These are phyloP conservation scores for Cryptococcus sp. DNA, from an alignment of 1,284 basidiomycete genomes.

Conservation along the genomic window DNA sequence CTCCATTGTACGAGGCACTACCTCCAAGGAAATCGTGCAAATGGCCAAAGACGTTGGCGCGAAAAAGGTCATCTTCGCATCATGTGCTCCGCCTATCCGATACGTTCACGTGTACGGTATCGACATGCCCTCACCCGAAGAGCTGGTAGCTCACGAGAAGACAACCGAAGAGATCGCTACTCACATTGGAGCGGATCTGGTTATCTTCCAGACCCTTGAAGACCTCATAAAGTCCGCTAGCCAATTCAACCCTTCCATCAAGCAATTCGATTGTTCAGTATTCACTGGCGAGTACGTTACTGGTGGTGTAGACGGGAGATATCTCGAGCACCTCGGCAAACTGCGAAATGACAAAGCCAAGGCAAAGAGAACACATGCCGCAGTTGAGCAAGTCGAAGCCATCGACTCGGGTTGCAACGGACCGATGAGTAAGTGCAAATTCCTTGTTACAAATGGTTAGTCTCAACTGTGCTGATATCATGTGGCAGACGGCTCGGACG, in stretches of 20 bases:
- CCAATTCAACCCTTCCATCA: constrained; percentile 78
- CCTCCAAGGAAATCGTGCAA: constrained; percentile 97
- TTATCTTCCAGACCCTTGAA: constrained; percentile 94
- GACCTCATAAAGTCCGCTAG: constrained; percentile 87
- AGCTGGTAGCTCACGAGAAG: constrained; percentile 88
- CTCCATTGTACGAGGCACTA: constrained; percentile 98
- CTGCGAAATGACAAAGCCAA: constrained; percentile 85
- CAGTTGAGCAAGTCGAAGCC: constrained; percentile 35
- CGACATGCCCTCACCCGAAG: constrained; percentile 94
- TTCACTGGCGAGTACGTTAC: constrained; percentile 98
- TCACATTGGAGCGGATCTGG: constrained; percentile 91
- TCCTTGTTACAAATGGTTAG: not conserved
- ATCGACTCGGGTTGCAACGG: constrained; percentile 43
- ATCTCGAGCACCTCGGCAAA: constrained; percentile 74
- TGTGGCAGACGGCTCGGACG: constrained; percentile 46
- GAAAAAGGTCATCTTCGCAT: constrained; percentile 95
- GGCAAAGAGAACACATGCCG: constrained; percentile 48
- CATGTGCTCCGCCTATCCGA: constrained; percentile 93
- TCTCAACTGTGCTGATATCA: not conserved
- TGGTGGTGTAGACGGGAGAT: constrained; percentile 86
- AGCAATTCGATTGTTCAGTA: constrained; percentile 91
- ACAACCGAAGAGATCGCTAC: constrained; percentile 73
- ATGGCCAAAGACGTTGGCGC: constrained; percentile 99
- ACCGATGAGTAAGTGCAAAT: constrained; percentile 48
- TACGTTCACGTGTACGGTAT: constrained; percentile 98